These are phyloP conservation scores for Tolypocladium amazonense DNA, from an alignment of 2,329 filamentous ascomycete species.

Conservation along the genomic window DNA sequence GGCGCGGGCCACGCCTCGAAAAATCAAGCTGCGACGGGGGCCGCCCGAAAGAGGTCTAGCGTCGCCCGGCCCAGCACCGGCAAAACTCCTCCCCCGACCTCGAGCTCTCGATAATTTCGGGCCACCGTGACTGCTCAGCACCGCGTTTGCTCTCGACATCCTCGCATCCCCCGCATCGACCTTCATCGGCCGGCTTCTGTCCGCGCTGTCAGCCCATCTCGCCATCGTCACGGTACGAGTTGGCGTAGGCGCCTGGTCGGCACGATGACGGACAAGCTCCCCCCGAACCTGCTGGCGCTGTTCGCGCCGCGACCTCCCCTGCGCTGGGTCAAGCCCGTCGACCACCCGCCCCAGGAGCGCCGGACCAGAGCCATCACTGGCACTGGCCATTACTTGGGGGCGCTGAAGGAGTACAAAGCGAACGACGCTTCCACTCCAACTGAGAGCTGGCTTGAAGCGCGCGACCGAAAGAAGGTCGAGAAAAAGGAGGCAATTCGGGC, in stretches of 20 bases:
- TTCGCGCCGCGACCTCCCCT: slow-evolving; percentile 91
- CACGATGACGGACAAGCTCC: slow-evolving; percentile 90
- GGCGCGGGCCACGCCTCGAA: background rate
- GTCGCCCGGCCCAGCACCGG: slow-evolving; percentile 8
- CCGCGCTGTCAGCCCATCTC: background rate
- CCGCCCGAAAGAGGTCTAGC: slow-evolving; percentile 15
- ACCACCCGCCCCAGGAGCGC: slow-evolving; percentile 74
- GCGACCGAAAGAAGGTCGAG: slow-evolving; percentile 74
- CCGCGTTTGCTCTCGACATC: background rate
- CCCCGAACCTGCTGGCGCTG: slow-evolving; percentile 81
- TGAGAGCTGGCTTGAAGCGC: slow-evolving; percentile 85
- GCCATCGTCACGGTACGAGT: background rate
- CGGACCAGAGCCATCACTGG: slow-evolving; percentile 64
- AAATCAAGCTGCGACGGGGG: slow-evolving; percentile 2
- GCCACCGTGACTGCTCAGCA: background rate
- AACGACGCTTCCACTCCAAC: slow-evolving; percentile 68
- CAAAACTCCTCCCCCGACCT: slow-evolving; percentile 6
- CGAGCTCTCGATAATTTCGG: slow-evolving; percentile 8
- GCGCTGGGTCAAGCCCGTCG: slow-evolving; percentile 75
- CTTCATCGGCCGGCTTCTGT: background rate
- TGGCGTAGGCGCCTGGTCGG: background rate
- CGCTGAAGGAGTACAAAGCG: slow-evolving; percentile 67
- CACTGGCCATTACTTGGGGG: slow-evolving; percentile 63
- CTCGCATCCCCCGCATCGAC: background rate
- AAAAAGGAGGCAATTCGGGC: slow-evolving; percentile 60